Percentiles rank a stretch among this genome's conserved stretches.
Conservation (phyloP, 495 filamentous ascomycete genomes). For the Hypoxylon crocopeplum region DNA sequence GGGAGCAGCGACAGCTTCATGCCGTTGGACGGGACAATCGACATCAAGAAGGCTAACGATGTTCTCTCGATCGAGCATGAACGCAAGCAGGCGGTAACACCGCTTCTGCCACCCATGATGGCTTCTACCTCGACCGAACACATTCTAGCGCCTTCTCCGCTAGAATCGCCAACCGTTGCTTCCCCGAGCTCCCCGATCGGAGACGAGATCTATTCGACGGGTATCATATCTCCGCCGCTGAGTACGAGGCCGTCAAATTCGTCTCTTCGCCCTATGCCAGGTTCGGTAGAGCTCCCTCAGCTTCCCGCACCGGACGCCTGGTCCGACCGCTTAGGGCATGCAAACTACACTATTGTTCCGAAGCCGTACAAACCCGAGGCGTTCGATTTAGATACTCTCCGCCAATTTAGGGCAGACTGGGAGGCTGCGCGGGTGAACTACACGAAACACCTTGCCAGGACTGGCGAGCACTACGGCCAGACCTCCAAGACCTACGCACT, state of each 20-base stretch:
- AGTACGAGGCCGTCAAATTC: conserved; percentile 80
- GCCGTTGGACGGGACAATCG: conserved; percentile 55
- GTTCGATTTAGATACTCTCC: conserved; percentile 64
- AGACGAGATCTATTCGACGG: conserved; percentile 37
- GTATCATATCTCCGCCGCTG: conserved; percentile 75
- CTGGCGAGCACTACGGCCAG: conserved; percentile 82
- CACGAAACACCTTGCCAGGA: conserved; percentile 82
- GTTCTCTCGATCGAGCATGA: conserved; percentile 61
- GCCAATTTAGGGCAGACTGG: conserved; percentile 77
- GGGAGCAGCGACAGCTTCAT: conserved; percentile 61
- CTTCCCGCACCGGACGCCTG: conserved; percentile 74
- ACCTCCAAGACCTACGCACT: conserved; percentile 84
- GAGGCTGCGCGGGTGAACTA: conserved; percentile 80
- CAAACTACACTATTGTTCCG: conserved; percentile 88
- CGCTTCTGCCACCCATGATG: conserved; percentile 81
- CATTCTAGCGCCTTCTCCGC: conserved; percentile 66
- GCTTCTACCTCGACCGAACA: conserved; percentile 51
- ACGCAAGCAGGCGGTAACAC: conserved; percentile 73
- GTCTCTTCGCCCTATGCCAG: conserved; percentile 65
- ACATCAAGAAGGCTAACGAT: conserved; percentile 65
- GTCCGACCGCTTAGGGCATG: conserved; percentile 84
- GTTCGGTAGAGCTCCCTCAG: conserved; percentile 46
- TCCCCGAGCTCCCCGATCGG: conserved; percentile 30
- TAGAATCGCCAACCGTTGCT: conserved; percentile 78
- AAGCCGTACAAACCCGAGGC: conserved; percentile 75